Percentiles rank a stretch among this genome's conserved stretches.
phyloP scores from a whole-genome alignment of 768 basidiomycete species.

The Lactarius akahatsu region DNA sequence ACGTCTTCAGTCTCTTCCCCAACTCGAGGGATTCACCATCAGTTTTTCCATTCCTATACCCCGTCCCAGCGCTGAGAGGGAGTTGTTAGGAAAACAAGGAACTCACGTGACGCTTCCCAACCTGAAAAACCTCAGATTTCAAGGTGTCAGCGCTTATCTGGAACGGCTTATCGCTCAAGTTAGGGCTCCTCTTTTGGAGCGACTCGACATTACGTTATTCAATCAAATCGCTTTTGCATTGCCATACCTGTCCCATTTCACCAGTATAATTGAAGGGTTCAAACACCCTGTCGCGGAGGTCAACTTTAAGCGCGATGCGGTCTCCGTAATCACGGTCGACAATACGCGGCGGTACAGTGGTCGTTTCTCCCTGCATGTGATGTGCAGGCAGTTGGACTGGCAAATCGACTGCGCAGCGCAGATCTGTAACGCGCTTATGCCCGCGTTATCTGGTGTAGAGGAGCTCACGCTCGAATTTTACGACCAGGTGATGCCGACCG shows the following conservation, averaged over 20 bases:
- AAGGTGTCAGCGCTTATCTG: background rate
- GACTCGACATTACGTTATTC: background rate
- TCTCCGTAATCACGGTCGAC: background rate
- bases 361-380: background rate
- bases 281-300: background rate
- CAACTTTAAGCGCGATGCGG: background rate
- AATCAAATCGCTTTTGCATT: background rate
- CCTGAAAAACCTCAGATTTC: background rate
- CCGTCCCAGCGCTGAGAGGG: background rate
- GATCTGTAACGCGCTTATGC: conserved; percentile 8
- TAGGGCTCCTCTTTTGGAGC: background rate
- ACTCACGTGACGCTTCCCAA: background rate
- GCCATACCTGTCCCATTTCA: background rate
- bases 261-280: background rate
- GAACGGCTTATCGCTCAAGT: background rate
- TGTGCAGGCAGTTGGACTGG: conserved; percentile 5
- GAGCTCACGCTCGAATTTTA: background rate
- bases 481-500: background rate
- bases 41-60: conserved; percentile 5
- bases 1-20: background rate
- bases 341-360: background rate
- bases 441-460: background rate
- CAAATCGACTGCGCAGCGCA: conserved; percentile 8
- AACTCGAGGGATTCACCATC: conserved; percentile 7
- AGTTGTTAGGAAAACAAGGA: background rate